Evolutionary conservation across 495 filamentous ascomycete species (phyloP).

Genomic region (Paragyromitra xinjiangensis): DNA sequence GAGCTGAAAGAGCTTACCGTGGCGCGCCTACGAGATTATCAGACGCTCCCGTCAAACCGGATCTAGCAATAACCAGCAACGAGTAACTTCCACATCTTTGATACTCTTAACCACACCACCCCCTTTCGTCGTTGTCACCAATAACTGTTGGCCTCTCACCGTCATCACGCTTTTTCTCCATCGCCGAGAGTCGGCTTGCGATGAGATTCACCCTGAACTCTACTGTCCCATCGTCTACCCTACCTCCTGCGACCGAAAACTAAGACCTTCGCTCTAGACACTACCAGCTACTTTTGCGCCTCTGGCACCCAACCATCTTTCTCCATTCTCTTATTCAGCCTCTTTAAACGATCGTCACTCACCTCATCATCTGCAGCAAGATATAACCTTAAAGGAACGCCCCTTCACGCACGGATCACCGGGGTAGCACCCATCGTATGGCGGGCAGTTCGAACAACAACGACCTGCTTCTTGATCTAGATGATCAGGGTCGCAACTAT

Average conservation of each 20-base stretch:
- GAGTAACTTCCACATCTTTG: conserved; percentile 32
- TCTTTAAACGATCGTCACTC: conserved; percentile 30
- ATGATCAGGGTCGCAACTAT: conserved; percentile 57
- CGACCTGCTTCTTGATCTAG: conserved; percentile 57
- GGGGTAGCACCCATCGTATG: conserved; percentile 52
- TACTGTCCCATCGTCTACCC: conserved; percentile 17
- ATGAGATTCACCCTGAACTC: conserved; percentile 52
- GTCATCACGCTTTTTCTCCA: conserved; percentile 29
- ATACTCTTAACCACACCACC: conserved; percentile 27
- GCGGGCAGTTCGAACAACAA: conserved; percentile 55
- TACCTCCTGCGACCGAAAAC: conserved; percentile 34
- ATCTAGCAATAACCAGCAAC: conserved; percentile 43
- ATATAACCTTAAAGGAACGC: conserved; percentile 33
- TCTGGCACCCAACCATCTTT: conserved; percentile 42
- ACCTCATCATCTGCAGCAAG: conserved; percentile 9
- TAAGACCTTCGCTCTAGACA: conserved; percentile 29
- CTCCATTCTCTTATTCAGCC: neutral
- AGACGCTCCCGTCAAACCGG: conserved; percentile 42
- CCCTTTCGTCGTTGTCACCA: conserved; percentile 33
- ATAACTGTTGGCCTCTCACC: conserved; percentile 15
- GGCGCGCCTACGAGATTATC: conserved; percentile 40
- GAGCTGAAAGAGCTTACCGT: conserved; percentile 38
- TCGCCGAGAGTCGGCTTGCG: conserved; percentile 43
- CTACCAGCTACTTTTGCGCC: conserved; percentile 35
- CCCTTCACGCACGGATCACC: conserved; percentile 39